Evolutionary conservation across 2,329 filamentous ascomycete genomes (phyloP).

Genomic region (Fonsecaea pugnacius): DNA sequence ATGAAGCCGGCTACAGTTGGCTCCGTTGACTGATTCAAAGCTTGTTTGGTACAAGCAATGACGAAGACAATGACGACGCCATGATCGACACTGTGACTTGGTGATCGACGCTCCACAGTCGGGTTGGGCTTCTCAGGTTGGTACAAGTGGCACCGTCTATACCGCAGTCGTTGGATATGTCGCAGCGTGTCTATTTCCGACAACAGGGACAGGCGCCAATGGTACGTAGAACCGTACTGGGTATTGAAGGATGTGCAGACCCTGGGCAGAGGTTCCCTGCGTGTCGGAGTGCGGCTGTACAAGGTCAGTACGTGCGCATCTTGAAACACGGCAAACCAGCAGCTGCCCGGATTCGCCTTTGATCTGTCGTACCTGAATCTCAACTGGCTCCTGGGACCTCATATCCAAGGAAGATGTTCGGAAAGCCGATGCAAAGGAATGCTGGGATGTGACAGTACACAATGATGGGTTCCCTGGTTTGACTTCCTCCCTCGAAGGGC

Average conservation of each 20-base stretch:
- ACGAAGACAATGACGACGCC: neutral
- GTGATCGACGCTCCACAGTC: neutral
- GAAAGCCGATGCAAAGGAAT: neutral
- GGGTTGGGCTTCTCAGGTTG: neutral
- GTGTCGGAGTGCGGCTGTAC: neutral
- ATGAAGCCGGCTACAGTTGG: neutral
- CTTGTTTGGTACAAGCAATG: neutral
- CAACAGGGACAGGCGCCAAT: neutral
- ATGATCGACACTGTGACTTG: neutral
- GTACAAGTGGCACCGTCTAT: conserved; percentile 3
- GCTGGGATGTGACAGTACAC: neutral
- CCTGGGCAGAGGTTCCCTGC: no score
- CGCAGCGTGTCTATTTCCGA: neutral
- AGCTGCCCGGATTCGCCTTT: neutral
- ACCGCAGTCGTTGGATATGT: neutral
- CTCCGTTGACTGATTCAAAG: neutral
- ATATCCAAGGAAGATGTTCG: neutral
- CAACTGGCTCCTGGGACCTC: neutral
- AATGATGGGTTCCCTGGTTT: neutral
- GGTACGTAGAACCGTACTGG: neutral
- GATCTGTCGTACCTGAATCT: neutral
- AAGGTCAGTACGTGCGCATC: neutral
- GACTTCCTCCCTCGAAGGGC: neutral
- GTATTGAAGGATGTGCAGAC: no score
- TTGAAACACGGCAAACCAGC: conserved; percentile 3